Percentiles rank a stretch among this genome's conserved stretches.
phyloP scores from a whole-genome alignment of 2,329 filamentous ascomycete species.

The Monosporascus cannonballus region DNA sequence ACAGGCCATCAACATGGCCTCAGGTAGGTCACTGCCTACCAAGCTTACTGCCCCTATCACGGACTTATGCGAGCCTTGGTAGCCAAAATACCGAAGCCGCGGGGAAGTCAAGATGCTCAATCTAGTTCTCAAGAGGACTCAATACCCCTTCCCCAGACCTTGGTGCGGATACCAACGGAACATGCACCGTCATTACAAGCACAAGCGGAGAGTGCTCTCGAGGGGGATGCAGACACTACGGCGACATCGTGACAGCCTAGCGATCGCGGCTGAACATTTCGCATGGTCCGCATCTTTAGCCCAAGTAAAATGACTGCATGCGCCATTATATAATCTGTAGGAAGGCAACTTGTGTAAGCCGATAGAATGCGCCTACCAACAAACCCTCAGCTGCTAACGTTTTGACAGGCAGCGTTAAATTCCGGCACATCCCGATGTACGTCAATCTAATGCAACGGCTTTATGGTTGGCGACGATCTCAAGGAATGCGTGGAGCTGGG shows the following conservation, averaged over 20 bases:
- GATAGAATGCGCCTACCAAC: too few relatives aligned
- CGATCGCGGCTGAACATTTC: too few relatives aligned
- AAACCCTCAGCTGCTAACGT: too few relatives aligned
- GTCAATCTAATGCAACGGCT: too few relatives aligned
- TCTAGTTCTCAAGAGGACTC: slow-evolving; percentile 30
- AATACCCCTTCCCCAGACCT: slow-evolving; percentile 66
- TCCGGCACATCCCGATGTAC: too few relatives aligned
- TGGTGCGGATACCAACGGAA: slow-evolving; percentile 80
- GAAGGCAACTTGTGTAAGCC: too few relatives aligned
- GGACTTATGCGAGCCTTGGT: slow-evolving; percentile 7
- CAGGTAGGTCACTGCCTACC: slow-evolving; percentile 45
- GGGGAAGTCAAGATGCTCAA: slow-evolving; percentile 32
- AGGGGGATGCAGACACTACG: slow-evolving; percentile 1
- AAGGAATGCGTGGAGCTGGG: too few relatives aligned
- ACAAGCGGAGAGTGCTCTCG: slow-evolving; percentile 44
- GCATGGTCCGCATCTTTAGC: too few relatives aligned
- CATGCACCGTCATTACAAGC: slow-evolving; percentile 62
- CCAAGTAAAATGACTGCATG: too few relatives aligned
- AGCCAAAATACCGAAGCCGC: slow-evolving; percentile 66
- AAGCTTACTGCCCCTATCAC: background rate
- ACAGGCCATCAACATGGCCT: slow-evolving; percentile 80
- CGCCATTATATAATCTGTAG: too few relatives aligned
- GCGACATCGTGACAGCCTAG: slow-evolving; percentile 1
- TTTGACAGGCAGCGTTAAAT: too few relatives aligned
- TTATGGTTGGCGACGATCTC: too few relatives aligned